Evolutionary conservation across 1,139 yeast genomes (phyloP), one percentile per base, ranked within the genome.

Genomic region (Suhomyces wounanorum): DNA sequence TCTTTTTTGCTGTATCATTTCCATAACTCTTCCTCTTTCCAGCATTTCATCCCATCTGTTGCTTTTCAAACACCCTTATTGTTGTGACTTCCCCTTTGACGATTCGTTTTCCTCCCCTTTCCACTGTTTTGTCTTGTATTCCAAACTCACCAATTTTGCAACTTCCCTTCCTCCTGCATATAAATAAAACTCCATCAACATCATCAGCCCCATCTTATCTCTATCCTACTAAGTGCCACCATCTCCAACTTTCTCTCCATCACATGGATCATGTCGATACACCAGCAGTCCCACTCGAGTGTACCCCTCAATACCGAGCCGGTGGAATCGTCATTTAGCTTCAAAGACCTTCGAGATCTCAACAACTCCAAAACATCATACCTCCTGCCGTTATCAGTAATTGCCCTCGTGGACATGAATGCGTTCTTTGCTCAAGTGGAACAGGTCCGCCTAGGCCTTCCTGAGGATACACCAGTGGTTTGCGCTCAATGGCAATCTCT

Each of bases 391-490:
- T 69, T 94, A n/a, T 77, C 97, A 0, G 87, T 87, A 14, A 81
- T 94, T 43, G 92, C 88, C 3, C 95, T 91, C 59, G 79, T 94
- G 37, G 99, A 94, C 68, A 79, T 90, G 58, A 96, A 94, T 69
- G 97, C 98, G 13, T 94, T 92, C 67, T 94, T 89, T 68, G 96
- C 99, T 0, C 99, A 94, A 63, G 95, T 88, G 36, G 98, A 94
- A 61, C 95, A 88, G 60, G 74, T 89, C 8, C 70, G 97, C 42
- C 75, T 90, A 23, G 85, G 85, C 0, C 69, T 87, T 11, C 69
- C 83, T 0, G 73, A 73, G 1, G 82, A 83, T 1, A 92, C 84
- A 53, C 98, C 99, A 0, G 87, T 94, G 2, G 97, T 92, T 0
- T 92, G 98, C 66, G 90, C 90, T 4, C 99, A 94, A 62, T 94